Base-by-base conservation (phyloP, 2,329 filamentous ascomycete genomes). In the Epichloe typhina region DNA sequence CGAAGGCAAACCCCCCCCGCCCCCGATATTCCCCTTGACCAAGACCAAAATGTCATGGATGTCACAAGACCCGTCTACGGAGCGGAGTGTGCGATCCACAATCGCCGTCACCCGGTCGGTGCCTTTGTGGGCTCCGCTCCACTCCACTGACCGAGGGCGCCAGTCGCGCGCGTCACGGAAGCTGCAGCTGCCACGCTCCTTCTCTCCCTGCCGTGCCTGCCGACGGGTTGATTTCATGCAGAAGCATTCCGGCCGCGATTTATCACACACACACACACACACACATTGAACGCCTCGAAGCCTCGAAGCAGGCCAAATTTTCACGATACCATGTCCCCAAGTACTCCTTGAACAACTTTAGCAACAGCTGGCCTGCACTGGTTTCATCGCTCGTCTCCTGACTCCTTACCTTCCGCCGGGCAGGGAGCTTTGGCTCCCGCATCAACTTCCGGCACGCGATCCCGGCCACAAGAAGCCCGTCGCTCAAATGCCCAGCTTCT, bases 401-500 rank as follows among this genome's bases (percentile, higher is more conserved):
- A 23, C 4, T 19, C 47, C 35, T 38, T 15, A 31, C 26, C 36
- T 44, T 33, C 1, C 26, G 17, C 4, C 11, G 17, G 19, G 15
- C 40, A 23, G 26, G 15, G 40, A 44, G 47, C 47, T 3, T 49
- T 33, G 37, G 39, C 40, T 47, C 35, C 44, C 23, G 37, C 52
- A 47, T 43, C 47, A 47, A 41, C 7, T 19, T 39, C 42, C 38
- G 41, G 44, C 52, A 49, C 37, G 42, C 17, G 26, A 15, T 33
- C 26, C 49, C 21, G 39, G 39, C 39, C 47, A 31, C 38, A 21
- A 7, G n/a, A 33, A 40, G 12, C 47, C 58, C 37, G 19, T 48
- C 43, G 50, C 37, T 17, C 47, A 44, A 46, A 83, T 83, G 79
- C 77, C 80, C 61, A 72, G 74, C 60, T 81, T 83, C 71, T 84